Evolutionary conservation across 768 basidiomycete genomes (phyloP), one percentile per base, ranked within the genome.

Genomic region (Mycena metata): DNA sequence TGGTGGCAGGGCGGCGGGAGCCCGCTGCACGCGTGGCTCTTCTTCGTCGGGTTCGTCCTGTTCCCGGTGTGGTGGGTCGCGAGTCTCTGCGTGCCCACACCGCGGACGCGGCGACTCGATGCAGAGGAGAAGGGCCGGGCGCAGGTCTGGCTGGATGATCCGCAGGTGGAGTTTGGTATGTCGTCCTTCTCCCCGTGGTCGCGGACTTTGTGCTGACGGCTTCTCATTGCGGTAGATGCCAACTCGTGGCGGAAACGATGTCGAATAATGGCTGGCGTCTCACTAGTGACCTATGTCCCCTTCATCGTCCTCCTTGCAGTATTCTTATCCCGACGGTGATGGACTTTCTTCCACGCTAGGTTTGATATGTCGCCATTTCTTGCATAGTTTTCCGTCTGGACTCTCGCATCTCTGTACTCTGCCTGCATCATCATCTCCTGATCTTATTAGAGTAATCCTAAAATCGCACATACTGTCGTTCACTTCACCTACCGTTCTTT

Each of bases 111-210:
- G 74, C 81, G 83, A 43, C 83, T 91, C 21, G 82, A 82, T 59
- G 79, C 74, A 52, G 91, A 93, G 79, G 93, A 92, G 77, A 90
- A 83, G 16, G 62, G 89, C 82, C 43, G 82, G 82, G 41, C 90
- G 76, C 90, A 82, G 21, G 91, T 93, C 17, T 82, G 90, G 33
- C 80, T 93, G 54, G 92, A 93, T 73, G 91, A 94, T 78, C 92
- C 92, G 30, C 92, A 94, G 75, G 85, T 93, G 61, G 93, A 94
- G 75, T 85, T 86, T 75, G 90, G 93, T 93, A 72, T 73, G 90
- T 80, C 24, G 43, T 54, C 68, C 49, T 16, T 64, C 36, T n/a
- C 21, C 45, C 52, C 33, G 64, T 42, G 41, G 54, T 47, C 41
- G 45, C 36, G 24, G 21, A 49, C n/a, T 67, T 39, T 45, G 35